Conservation (phyloP, 768 basidiomycete species). For the Mycena kentingensis region DNA sequence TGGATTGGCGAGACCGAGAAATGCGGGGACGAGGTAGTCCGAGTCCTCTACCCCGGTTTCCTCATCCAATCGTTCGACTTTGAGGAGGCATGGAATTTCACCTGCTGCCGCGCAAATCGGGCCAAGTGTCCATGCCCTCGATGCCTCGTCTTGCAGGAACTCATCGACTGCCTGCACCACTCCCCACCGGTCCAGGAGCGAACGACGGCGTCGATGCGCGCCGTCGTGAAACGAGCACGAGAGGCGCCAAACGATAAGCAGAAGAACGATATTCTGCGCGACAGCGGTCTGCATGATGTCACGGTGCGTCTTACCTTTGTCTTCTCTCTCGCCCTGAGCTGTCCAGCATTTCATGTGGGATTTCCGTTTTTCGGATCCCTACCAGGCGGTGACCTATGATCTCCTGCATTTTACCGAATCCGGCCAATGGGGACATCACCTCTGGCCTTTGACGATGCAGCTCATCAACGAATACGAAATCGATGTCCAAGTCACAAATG, state of each 20-base stretch:
- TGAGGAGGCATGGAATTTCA: constrained; percentile 32
- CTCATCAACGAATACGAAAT: background rate
- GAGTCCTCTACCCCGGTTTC: constrained; percentile 31
- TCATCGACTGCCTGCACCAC: background rate
- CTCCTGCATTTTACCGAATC: background rate
- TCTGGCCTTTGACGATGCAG: background rate
- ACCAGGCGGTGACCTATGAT: constrained; percentile 2
- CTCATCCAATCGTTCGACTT: constrained; percentile 31
- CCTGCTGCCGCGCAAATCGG: constrained; percentile 22
- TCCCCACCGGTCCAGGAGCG: background rate
- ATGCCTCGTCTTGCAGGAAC: constrained; percentile 26
- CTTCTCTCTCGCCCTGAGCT: too few species aligned
- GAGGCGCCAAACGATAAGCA: background rate
- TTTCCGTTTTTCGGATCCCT: constrained; percentile 3
- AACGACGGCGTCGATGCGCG: background rate
- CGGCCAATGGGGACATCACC: constrained; percentile 1
- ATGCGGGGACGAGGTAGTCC: constrained; percentile 24
- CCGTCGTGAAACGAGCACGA: background rate
- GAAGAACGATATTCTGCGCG: background rate
- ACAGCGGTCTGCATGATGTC: constrained; percentile 2
- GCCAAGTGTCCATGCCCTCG: constrained; percentile 33
- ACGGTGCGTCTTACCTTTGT: background rate
- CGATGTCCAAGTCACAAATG: background rate
- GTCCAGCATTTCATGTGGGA: constrained; percentile 5
- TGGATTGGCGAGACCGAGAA: constrained; percentile 24